A percentile compares a stretch with the other conserved stretches of the same genome.
Conservation (phyloP, 352 stramenopile genomes). For the Blastocystis sp. region DNA sequence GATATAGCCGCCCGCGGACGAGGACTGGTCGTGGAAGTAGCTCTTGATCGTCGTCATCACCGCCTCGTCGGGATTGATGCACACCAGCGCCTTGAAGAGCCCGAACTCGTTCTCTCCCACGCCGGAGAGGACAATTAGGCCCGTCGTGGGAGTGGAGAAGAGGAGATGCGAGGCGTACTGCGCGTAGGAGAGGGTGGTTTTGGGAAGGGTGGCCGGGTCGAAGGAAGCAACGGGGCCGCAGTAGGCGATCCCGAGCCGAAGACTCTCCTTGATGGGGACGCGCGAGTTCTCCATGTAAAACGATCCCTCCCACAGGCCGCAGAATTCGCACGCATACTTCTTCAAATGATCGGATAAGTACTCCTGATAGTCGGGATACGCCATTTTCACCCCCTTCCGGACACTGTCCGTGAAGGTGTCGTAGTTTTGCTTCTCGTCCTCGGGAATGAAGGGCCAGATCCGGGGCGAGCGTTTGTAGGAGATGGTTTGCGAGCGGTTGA, state of each 20-base stretch:
- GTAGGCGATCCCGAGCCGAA: slow-evolving; percentile 39
- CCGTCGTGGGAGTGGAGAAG: neutral
- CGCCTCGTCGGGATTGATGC: slow-evolving; percentile 33
- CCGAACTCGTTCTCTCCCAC: slow-evolving; percentile 65
- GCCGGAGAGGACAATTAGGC: slow-evolving; percentile 28
- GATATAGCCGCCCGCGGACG: neutral
- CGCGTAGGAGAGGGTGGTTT: slow-evolving; percentile 3
- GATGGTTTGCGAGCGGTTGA: slow-evolving; percentile 45
- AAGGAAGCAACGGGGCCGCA: slow-evolving; percentile 1
- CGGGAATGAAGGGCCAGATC: slow-evolving; percentile 53
- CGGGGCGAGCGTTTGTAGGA: slow-evolving; percentile 16
- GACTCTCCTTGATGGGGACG: slow-evolving; percentile 56
- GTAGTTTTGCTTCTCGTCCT: slow-evolving; percentile 64
- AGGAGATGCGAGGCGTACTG: slow-evolving; percentile 38
- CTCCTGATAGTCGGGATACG: slow-evolving; percentile 39
- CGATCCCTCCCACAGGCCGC: slow-evolving; percentile 39
- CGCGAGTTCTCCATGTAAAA: slow-evolving; percentile 64
- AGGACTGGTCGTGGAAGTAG: slow-evolving; percentile 33
- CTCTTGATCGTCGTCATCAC: slow-evolving; percentile 52
- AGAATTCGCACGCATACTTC: slow-evolving; percentile 65
- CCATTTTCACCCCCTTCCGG: neutral
- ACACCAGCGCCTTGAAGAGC: slow-evolving; percentile 51
- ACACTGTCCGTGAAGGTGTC: slow-evolving; percentile 29
- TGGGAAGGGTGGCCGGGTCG: slow-evolving; percentile 21
- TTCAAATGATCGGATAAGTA: slow-evolving; percentile 53